A percentile compares a stretch with the other conserved stretches of the same genome.
Evolutionary conservation across 2,329 filamentous ascomycete genomes (phyloP).

Genomic region (Microdochium bolleyi): DNA sequence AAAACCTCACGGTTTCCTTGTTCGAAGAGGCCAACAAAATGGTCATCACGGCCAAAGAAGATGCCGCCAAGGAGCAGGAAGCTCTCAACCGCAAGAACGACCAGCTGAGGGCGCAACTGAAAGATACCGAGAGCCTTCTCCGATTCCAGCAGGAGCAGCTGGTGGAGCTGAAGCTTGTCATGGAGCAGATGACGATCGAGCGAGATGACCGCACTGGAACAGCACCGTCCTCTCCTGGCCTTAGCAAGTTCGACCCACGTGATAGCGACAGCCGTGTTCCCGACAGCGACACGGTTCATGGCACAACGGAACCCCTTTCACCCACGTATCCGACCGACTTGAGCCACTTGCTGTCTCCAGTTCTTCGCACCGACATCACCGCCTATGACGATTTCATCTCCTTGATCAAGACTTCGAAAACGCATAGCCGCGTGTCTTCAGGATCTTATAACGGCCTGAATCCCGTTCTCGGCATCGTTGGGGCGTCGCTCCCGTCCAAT

Average conservation of each 20-base stretch:
- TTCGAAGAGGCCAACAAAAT: conserved; percentile 99
- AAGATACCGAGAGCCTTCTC: conserved; percentile 78
- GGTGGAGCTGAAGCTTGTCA: conserved; percentile 80
- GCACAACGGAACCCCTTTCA: conserved; percentile 30
- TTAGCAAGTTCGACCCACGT: conserved; percentile 58
- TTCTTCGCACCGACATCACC: conserved; percentile 73
- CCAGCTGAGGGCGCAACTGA: conserved; percentile 75
- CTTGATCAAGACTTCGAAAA: conserved; percentile 62
- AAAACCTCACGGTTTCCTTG: conserved; percentile 82
- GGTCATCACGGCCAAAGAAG: conserved; percentile 86
- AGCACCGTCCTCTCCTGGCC: conserved; percentile 73
- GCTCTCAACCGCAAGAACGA: conserved; percentile 77
- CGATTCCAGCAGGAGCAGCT: conserved; percentile 91
- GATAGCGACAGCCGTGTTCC: conserved; percentile 33
- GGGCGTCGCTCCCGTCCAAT: conserved; percentile 44
- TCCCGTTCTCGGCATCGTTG: conserved; percentile 42
- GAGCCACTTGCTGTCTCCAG: conserved; percentile 72
- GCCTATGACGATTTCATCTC: conserved; percentile 81
- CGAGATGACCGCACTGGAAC: conserved; percentile 68
- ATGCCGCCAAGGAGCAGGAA: conserved; percentile 79
- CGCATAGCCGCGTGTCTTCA: conserved; percentile 61
- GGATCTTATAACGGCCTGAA: conserved; percentile 61
- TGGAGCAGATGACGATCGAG: conserved; percentile 76
- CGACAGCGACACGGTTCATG: conserved; percentile 8
- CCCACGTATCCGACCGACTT: conserved; percentile 63